Conservation (phyloP, 352 stramenopile genomes). For the Globisporangium carolinianum region DNA sequence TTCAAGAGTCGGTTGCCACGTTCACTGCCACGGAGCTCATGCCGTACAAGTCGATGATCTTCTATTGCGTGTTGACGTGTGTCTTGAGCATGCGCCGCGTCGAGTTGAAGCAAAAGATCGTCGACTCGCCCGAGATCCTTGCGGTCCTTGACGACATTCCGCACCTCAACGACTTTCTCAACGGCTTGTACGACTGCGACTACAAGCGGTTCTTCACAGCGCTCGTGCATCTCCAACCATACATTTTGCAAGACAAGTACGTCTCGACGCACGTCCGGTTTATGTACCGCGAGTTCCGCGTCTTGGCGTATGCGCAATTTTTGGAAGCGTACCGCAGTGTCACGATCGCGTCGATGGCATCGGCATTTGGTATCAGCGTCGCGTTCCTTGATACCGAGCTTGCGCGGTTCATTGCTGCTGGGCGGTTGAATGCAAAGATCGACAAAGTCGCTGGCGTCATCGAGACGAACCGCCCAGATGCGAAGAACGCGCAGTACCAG, state of each 20-base stretch:
- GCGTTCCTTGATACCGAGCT: conserved; percentile 96
- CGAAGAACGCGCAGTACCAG: conserved; percentile 98
- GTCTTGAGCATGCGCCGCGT: conserved; percentile 91
- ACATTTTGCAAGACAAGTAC: conserved; percentile 91
- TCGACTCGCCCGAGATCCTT: conserved; percentile 96
- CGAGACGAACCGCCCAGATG: conserved; percentile 97
- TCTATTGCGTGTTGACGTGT: conserved; percentile 95
- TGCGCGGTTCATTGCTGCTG: conserved; percentile 96
- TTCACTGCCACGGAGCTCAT: conserved; percentile 98
- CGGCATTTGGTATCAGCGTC: conserved; percentile 93
- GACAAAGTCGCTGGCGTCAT: conserved; percentile 98
- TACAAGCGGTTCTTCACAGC: conserved; percentile 96
- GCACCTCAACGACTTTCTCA: conserved; percentile 82
- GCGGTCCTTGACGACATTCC: conserved; percentile 85
- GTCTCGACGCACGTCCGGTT: conserved; percentile 89
- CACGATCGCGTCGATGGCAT: conserved; percentile 94
- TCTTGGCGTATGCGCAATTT: conserved; percentile 98
- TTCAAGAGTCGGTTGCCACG: conserved; percentile 96
- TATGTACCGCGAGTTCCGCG: conserved; percentile 95
- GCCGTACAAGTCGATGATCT: conserved; percentile 96
- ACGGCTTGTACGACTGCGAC: conserved; percentile 96
- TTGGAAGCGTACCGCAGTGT: conserved; percentile 97
- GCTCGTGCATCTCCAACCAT: conserved; percentile 82
- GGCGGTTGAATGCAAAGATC: conserved; percentile 97
- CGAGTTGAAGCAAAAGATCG: conserved; percentile 95